Evolutionary conservation across 148 eudicot genomes (phyloP).

Genomic region (Diospyros kaki): DNA sequence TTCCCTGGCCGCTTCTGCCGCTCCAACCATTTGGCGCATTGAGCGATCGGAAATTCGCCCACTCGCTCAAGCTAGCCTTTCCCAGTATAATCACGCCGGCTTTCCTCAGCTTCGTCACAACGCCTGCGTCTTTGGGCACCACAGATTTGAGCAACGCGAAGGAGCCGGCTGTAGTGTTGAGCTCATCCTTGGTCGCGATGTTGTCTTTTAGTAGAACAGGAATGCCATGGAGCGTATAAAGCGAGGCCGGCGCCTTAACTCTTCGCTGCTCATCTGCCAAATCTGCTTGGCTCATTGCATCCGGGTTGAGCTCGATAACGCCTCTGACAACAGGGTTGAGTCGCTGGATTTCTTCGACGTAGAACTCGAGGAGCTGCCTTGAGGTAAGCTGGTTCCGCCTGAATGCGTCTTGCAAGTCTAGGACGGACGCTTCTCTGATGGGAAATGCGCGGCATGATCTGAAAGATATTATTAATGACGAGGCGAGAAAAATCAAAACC

Average conservation of each 20-base stretch:
- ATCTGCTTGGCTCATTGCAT: conserved; percentile 48
- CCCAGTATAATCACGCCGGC: conserved; percentile 59
- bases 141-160: conserved; percentile 62
- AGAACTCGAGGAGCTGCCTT: conserved; percentile 37
- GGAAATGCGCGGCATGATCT: not conserved
- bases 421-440: conserved; percentile 14
- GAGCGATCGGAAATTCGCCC: conserved; percentile 39
- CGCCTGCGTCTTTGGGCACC: conserved; percentile 58
- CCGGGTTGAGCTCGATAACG: conserved; percentile 62
- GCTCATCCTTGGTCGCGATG: conserved; percentile 42
- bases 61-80: conserved; percentile 62
- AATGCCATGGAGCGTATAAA: conserved; percentile 51
- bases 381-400: conserved; percentile 30
- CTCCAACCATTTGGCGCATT: conserved; percentile 23
- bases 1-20: conserved; percentile 28
- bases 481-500: too few species aligned
- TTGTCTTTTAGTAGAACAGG: conserved; percentile 71
- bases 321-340: conserved; percentile 50
- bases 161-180: conserved; percentile 70
- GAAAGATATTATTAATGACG: too few species aligned
- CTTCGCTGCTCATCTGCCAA: conserved; percentile 38
- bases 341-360: conserved; percentile 32
- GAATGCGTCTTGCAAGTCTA: conserved; percentile 22
- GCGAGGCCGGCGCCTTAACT: not conserved
- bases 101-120: conserved; percentile 48